Evolutionary conservation across 192 early-diverging fungal species (phyloP).

Genomic region (Coemansia sp.): DNA sequence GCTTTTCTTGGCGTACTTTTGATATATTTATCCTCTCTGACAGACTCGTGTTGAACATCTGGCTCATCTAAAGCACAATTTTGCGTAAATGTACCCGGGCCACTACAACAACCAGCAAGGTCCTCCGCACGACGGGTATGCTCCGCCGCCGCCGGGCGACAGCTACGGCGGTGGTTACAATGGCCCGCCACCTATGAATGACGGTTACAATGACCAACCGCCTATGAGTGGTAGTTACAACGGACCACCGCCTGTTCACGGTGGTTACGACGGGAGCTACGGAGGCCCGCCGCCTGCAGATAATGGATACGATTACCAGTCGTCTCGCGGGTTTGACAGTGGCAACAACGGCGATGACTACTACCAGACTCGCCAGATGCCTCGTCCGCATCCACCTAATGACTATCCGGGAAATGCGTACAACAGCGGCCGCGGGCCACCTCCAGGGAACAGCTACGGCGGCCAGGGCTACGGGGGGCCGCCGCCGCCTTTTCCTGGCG

Average conservation of each 20-base stretch:
- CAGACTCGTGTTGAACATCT: neutral
- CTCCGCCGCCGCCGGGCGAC: neutral
- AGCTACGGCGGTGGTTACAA: neutral
- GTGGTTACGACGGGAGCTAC: neutral
- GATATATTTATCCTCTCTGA: neutral
- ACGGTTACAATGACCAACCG: neutral
- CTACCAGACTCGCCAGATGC: neutral
- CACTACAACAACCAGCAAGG: constrained; percentile 28
- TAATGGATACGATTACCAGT: neutral
- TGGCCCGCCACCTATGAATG: neutral
- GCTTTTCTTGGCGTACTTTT: neutral
- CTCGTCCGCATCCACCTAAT: neutral
- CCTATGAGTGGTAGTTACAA: neutral
- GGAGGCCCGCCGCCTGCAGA: neutral
- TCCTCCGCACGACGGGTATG: constrained; percentile 11
- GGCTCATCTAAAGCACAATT: neutral
- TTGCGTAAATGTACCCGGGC: constrained; percentile 37
- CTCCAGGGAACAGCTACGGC: neutral
- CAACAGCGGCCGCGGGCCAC: neutral
- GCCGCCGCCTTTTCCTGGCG: constrained; percentile 3
- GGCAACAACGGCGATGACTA: neutral
- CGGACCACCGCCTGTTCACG: neutral
- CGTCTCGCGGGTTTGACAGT: neutral
- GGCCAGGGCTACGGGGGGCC: neutral
- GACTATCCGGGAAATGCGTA: constrained; percentile 5